phyloP scores from a whole-genome alignment of 208 protist species.

The Leishmania braziliensis region DNA sequence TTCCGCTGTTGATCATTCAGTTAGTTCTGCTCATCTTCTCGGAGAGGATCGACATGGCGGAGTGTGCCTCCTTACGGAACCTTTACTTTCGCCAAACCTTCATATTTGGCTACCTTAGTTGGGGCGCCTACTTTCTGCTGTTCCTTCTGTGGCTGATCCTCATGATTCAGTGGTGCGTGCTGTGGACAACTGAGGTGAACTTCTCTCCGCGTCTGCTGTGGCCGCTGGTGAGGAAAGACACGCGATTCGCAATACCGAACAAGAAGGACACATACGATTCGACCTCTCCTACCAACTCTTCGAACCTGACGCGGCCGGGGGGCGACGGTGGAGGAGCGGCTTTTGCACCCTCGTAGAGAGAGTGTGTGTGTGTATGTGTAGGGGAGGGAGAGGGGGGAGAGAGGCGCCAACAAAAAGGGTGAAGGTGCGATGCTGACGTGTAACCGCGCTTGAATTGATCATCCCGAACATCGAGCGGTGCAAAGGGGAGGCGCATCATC shows the following conservation, averaged over 20 bases:
- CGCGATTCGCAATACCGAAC: neutral
- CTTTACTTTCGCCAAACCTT: conserved; percentile 22
- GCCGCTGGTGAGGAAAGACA: conserved; percentile 16
- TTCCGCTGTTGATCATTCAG: conserved; percentile 38
- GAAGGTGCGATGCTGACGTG: neutral
- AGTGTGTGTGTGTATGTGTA: neutral
- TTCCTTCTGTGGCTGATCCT: conserved; percentile 52
- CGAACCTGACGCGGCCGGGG: neutral
- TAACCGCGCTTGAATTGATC: neutral
- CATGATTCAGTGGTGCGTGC: conserved; percentile 29
- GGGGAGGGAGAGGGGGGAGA: neutral
- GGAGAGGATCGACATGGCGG: neutral
- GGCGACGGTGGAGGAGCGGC: neutral
- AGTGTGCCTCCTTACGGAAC: conserved; percentile 7
- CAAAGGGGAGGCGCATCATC: neutral
- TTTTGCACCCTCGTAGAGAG: neutral
- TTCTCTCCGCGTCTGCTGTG: conserved; percentile 33
- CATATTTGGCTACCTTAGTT: conserved; percentile 53
- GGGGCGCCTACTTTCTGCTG: conserved; percentile 28
- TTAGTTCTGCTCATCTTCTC: conserved; percentile 36
- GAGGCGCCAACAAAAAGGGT: too few species aligned
- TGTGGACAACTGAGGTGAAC: conserved; percentile 15
- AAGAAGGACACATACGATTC: neutral
- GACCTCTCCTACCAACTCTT: neutral
- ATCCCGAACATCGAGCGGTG: neutral